Evolutionary conservation across 805 yeast genomes (phyloP), one percentile per base, ranked within the genome.

Genomic region (Lachancea meyersii): DNA sequence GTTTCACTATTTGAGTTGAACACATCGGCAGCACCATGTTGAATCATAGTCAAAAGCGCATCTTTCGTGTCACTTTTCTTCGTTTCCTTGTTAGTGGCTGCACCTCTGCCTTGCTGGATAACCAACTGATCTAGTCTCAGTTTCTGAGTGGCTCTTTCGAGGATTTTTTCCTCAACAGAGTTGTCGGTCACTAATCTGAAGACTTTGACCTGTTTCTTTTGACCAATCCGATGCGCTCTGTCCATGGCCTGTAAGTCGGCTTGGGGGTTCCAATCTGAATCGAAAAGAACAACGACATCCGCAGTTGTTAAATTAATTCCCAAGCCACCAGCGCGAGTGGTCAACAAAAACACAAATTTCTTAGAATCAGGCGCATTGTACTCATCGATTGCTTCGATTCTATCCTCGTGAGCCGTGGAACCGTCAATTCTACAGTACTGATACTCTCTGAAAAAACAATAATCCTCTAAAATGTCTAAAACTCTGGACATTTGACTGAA

Each of bases 181-280:
- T 84, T 81, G 53, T 83, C 89, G 4, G 93, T 82, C 41, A 84
- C 76, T 48, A 84, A 76, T 64, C 94, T 70, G 56, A 78, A 84
- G 2, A 84, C 93, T 55, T 76, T 79, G 22, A 84, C 94, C 60
- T 84, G 94, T 51, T 83, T 84, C 35, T 82, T 84, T 60, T 84
- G 94, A 5, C 94, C 94, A 57, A 84, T 84, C 71, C 94, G 75
- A 63, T 84, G 94, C 0, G 93, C 93, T 68, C 94, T 74, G 59
- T 84, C 94, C 93, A 84, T 84, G 1, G 91, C 91, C 63, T 84
- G 94, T 50, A 84, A 72, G 70, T 84, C 94, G 3, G 91, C 93
- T 57, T 84, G 94, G 1, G 94, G 94, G 52, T 84, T 84, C 94
- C 94, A 84, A 60, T 84, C 94, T 3, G 88, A 80, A 63, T 84